A percentile compares a stretch with the other conserved stretches of the same genome.
Conservation (phyloP, 805 yeast species). For the Candida michaelii region DNA sequence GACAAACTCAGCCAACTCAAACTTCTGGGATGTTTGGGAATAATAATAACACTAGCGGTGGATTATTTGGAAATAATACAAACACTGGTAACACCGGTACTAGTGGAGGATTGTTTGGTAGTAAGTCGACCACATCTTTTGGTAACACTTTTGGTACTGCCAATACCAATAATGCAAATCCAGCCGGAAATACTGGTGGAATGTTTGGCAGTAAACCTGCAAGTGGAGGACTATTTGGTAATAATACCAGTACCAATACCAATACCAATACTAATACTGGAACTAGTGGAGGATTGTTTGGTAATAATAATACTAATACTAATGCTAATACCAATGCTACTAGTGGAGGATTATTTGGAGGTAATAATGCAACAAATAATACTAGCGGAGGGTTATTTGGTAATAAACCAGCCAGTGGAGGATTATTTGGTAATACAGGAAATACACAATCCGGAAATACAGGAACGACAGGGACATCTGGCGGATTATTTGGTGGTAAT, state of each 20-base stretch:
- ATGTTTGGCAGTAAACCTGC: conserved; percentile 12
- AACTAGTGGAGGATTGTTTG: conserved; percentile 23
- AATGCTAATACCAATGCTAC: no score
- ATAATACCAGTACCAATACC: conserved; percentile 2
- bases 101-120: conserved; percentile 17
- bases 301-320: conserved; percentile 9
- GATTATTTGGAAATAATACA: conserved; percentile 11
- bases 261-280: conserved; percentile 15
- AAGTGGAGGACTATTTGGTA: conserved; percentile 21
- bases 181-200: conserved; percentile 7
- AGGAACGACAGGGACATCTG: no score
- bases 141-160: conserved; percentile 4
- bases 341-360: conserved; percentile 21
- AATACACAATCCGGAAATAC: background rate
- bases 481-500: conserved; percentile 20
- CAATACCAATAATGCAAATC: conserved; percentile 1
- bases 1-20: conserved; percentile 1
- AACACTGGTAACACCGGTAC: conserved; percentile 8
- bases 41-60: conserved; percentile 6
- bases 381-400: conserved; percentile 14
- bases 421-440: conserved; percentile 12
- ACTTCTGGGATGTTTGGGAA: conserved; percentile 21
- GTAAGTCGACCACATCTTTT: conserved; percentile 12
- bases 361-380: conserved; percentile 8
- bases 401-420: conserved; percentile 9